Evolutionary conservation across 768 basidiomycete species (phyloP).

Genomic region (Suillus subaureus): DNA sequence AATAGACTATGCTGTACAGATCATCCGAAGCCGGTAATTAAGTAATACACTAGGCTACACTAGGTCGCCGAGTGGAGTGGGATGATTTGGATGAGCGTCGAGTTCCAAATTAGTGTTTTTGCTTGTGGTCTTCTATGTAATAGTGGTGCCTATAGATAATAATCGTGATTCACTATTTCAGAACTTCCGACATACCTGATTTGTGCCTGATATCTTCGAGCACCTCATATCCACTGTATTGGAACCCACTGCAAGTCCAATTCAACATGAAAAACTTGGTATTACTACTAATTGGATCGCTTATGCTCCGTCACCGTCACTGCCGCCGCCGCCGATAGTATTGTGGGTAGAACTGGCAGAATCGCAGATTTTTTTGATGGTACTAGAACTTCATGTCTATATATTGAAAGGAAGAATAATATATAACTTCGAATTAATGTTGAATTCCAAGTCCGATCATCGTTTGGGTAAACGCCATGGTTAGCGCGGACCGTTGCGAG

Average conservation of each 20-base stretch:
- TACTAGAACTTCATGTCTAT: too few species aligned
- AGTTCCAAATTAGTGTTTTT: background rate
- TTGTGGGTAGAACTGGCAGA: too few species aligned
- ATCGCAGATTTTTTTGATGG: too few species aligned
- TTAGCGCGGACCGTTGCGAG: too few species aligned
- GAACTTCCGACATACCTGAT: background rate
- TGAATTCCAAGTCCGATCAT: too few species aligned
- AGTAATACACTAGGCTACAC: background rate
- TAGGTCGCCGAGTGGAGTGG: background rate
- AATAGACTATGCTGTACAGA: constrained; percentile 42
- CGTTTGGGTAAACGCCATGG: too few species aligned
- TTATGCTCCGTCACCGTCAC: background rate
- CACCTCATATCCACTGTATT: background rate
- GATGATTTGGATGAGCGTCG: background rate
- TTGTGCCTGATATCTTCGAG: background rate
- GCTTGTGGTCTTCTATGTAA: background rate
- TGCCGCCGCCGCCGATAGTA: too few species aligned
- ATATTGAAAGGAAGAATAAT: too few species aligned
- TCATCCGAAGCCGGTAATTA: constrained; percentile 12
- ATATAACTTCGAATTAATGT: too few species aligned
- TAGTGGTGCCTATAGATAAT: background rate
- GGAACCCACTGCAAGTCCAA: background rate
- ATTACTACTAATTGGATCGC: background rate
- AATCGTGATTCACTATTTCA: background rate
- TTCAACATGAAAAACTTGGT: background rate